Base-by-base conservation (phyloP, 2,329 filamentous ascomycete species). In the Colletotrichum sp. region DNA sequence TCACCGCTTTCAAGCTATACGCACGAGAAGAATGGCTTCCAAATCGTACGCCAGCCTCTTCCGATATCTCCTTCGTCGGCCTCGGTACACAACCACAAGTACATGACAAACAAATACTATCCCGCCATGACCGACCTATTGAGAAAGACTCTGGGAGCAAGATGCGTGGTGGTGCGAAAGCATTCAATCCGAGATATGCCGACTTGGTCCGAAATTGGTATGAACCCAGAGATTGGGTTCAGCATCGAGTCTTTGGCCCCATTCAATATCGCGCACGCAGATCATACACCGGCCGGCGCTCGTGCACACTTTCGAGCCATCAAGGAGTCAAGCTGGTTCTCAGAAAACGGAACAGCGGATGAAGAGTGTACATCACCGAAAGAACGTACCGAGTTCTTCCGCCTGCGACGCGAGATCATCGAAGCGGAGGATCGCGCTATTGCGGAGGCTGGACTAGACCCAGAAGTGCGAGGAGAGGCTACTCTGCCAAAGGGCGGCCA, bases 251-350 rank as follows among this genome's bases (percentile, higher is more conserved):
- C 64, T 11, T 55, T 68, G 6, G 69, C 64, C 13, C 69, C 69
- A 4, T 72, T 72, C 24, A 62, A 51, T 29, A 72, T 72, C 31
- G 69, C 69, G 4, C 69, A 68, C 55, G 54, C 69, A 11, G 69
- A 72, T 38, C 59, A 72, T n/a, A 72, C 69, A 13, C 69, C 69
- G 6, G 38, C 69, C 4, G 69, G 64, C 6, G 69, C 69, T 15
- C 63, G 69, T 16, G 69, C 63, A 5, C 69, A 72, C 27, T 62
- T 68, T n/a, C 69, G 69, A 15, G 69, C 69, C 18, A 68, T 72
- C 24, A 62, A 51, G n/a, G 64, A 72, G 18, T 29, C 66, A 11
- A 24, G 51, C 27, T 68, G 55, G 66, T 61, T 59, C 34, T 27
- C n/a, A 7, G 66, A 61, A 12, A 59, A 59, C 18, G 34, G 51